Evolutionary conservation across 345 rosid genomes (phyloP).

Genomic region (Populus nigra): DNA sequence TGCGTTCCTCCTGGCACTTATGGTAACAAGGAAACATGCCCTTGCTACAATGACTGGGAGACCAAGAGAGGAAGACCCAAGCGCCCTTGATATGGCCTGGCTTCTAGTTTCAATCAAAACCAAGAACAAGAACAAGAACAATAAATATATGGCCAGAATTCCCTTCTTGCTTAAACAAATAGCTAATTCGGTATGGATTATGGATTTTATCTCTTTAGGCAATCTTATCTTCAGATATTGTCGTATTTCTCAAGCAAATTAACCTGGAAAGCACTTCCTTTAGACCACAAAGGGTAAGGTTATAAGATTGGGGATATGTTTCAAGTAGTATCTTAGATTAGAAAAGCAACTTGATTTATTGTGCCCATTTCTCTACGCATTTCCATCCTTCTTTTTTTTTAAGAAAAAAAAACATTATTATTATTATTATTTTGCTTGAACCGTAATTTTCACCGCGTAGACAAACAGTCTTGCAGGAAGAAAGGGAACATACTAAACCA

Average conservation of each 20-base stretch:
- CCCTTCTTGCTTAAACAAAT: neutral
- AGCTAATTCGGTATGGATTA: no score
- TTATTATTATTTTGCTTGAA: no score
- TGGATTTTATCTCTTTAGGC: no score
- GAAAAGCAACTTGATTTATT: no score
- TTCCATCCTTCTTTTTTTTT: no score
- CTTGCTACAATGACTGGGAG: slow-evolving; percentile 22
- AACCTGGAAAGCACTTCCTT: neutral
- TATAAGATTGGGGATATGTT: no score
- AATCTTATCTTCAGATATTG: neutral
- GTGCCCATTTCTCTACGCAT: no score
- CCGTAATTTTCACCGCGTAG: no score
- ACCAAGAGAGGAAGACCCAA: slow-evolving; percentile 21
- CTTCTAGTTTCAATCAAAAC: neutral
- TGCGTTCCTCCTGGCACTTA: slow-evolving; percentile 25
- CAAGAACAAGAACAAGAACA: neutral
- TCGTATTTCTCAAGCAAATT: neutral
- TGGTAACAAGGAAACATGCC: slow-evolving; percentile 16
- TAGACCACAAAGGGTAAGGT: neutral
- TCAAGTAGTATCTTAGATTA: no score
- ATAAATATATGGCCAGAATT: neutral
- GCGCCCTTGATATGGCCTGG: slow-evolving; percentile 9
- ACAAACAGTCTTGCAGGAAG: no score
- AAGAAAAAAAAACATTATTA: no score
- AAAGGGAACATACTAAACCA: no score